Percentiles rank a stretch among this genome's conserved stretches.
Conservation (phyloP, 345 rosid species). For the Populus euphratica region DNA sequence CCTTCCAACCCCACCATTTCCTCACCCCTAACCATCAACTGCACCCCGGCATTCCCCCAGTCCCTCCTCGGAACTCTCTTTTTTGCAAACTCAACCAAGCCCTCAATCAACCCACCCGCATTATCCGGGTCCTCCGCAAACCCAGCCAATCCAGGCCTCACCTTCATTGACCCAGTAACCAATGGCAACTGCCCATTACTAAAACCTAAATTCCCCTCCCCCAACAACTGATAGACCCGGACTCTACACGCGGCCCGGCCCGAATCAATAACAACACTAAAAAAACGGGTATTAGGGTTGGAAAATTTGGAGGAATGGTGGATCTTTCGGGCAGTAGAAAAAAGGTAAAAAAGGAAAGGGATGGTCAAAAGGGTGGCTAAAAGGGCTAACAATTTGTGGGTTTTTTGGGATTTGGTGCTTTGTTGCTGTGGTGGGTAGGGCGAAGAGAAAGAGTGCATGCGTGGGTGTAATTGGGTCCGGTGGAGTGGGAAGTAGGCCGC, state of each 20-base stretch:
- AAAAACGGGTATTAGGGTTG: conserved; percentile 24
- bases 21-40: conserved; percentile 24
- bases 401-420: conserved; percentile 1
- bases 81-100: conserved; percentile 33
- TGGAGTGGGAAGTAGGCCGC: conserved; percentile 42
- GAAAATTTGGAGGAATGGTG: conserved; percentile 41
- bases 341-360: conserved; percentile 41
- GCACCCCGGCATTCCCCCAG: conserved; percentile 33
- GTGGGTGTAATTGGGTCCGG: conserved; percentile 52
- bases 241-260: conserved; percentile 20
- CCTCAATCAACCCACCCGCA: conserved; percentile 24
- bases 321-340: conserved; percentile 35
- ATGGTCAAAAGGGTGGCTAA: conserved; percentile 26
- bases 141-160: conserved; percentile 22
- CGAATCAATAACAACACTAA: conserved; percentile 31
- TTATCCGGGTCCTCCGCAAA: conserved; percentile 17
- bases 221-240: conserved; percentile 33
- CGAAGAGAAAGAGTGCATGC: conserved; percentile 33
- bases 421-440: conserved; percentile 1
- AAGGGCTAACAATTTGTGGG: conserved; percentile 26
- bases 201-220: conserved; percentile 24
- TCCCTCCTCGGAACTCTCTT: conserved; percentile 34
- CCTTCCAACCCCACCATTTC: conserved; percentile 19
- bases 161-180: conserved; percentile 21
- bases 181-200: conserved; percentile 28